These are phyloP conservation scores for Ambrosiella xylebori DNA, from an alignment of 2,329 filamentous ascomycete species.

Conservation along the genomic window DNA sequence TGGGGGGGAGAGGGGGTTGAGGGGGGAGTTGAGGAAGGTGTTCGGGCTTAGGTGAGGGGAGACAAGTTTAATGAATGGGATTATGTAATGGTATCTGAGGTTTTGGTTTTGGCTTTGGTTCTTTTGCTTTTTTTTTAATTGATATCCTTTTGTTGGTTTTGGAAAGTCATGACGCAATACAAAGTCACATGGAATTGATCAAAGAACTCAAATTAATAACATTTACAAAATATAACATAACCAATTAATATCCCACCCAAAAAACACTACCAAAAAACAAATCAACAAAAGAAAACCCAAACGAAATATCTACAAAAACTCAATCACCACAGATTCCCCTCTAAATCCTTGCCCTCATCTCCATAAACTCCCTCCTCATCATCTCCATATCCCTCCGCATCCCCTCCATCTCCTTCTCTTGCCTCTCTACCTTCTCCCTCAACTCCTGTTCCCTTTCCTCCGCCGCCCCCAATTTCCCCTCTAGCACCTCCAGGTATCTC, in stretches of 20 bases:
- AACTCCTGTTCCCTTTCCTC: slow-evolving; percentile 7
- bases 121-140: background rate
- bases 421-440: background rate
- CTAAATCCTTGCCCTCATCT: slow-evolving; percentile 4
- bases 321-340: too few species aligned
- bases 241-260: too few species aligned
- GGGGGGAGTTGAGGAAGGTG: slow-evolving; percentile 29
- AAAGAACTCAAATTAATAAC: too few species aligned
- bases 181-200: too few species aligned
- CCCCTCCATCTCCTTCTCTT: slow-evolving; percentile 3
- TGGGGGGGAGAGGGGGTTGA: slow-evolving; percentile 20
- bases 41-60: slow-evolving; percentile 7
- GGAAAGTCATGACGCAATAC: too few species aligned
- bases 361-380: slow-evolving; percentile 9
- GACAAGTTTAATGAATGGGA: background rate
- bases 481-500: slow-evolving; percentile 7
- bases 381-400: background rate
- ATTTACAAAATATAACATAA: too few species aligned
- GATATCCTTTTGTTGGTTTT: background rate
- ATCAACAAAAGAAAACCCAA: background rate
- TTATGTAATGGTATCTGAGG: background rate
- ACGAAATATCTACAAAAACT: too few species aligned
- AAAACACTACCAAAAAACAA: background rate
- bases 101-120: background rate
- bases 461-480: slow-evolving; percentile 5